A percentile compares a stretch with the other conserved stretches of the same genome.
Conservation (phyloP, 768 basidiomycete genomes). For the Boletus pseudopeckii region DNA sequence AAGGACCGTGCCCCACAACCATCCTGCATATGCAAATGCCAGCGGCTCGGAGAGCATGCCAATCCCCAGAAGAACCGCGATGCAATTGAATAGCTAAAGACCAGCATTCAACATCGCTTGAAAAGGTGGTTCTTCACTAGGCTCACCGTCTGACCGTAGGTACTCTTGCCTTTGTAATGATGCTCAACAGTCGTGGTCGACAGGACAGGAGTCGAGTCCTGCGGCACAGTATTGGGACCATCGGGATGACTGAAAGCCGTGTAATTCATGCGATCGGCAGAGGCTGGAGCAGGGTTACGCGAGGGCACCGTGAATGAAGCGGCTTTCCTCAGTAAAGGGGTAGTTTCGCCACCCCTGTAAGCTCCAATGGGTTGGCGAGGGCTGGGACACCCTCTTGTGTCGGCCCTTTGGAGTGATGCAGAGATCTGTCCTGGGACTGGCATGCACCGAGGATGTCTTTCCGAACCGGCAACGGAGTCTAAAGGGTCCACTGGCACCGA, state of each 20-base stretch:
- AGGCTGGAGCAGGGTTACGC: not conserved
- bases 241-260: not conserved
- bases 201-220: not conserved
- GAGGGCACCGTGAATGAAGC: constrained; percentile 33
- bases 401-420: constrained; percentile 16
- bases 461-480: not conserved
- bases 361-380: not conserved
- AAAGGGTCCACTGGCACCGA: constrained; percentile 2
- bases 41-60: constrained; percentile 88
- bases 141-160: constrained; percentile 69
- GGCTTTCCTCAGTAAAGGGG: constrained; percentile 41
- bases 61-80: constrained; percentile 81
- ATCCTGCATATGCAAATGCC: constrained; percentile 90
- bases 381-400: constrained; percentile 1
- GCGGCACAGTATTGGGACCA: not conserved
- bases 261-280: not conserved
- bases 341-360: constrained; percentile 19
- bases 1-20: constrained; percentile 73
- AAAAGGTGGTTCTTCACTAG: not conserved
- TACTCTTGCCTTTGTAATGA: constrained; percentile 54
- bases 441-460: constrained; percentile 6
- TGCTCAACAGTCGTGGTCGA: constrained; percentile 10
- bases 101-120: constrained; percentile 1
- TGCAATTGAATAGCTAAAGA: constrained; percentile 79
- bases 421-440: not conserved